Evolutionary conservation across 2,329 filamentous ascomycete genomes (phyloP).

Genomic region (Fusarium subglutinans): DNA sequence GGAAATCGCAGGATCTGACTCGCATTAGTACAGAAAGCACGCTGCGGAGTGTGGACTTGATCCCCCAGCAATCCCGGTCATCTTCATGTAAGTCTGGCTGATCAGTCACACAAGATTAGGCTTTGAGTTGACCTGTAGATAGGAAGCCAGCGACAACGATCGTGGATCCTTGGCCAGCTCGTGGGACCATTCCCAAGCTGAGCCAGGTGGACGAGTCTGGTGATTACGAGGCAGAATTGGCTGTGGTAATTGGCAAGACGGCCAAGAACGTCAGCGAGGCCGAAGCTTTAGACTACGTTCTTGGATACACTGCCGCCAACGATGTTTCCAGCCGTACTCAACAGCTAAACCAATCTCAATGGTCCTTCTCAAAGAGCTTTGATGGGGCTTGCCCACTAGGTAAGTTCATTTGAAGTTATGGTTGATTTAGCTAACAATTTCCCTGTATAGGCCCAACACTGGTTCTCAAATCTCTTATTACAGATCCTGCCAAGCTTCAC

Average conservation of each 20-base stretch:
- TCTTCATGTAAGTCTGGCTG: constrained; percentile 58
- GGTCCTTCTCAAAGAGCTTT: constrained; percentile 65
- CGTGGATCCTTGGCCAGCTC: constrained; percentile 62
- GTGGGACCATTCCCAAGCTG: constrained; percentile 61
- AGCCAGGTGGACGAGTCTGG: constrained; percentile 60
- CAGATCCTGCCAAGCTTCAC: constrained; percentile 64
- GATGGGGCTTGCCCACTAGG: constrained; percentile 63
- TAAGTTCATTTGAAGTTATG: not conserved
- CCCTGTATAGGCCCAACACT: constrained; percentile 68
- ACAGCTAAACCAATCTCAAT: constrained; percentile 42
- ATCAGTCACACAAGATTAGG: not conserved
- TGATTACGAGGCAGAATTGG: constrained; percentile 69
- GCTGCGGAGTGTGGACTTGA: constrained; percentile 60
- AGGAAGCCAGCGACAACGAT: constrained; percentile 64
- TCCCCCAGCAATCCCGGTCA: constrained; percentile 63
- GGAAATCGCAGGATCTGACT: not conserved
- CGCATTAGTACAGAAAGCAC: constrained; percentile 47
- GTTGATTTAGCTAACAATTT: not conserved
- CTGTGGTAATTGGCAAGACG: constrained; percentile 62
- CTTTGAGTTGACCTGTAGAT: not conserved
- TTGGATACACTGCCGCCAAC: constrained; percentile 71
- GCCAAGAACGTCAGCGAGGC: constrained; percentile 64
- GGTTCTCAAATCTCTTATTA: constrained; percentile 63
- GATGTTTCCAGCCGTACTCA: constrained; percentile 62
- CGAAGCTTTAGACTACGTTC: constrained; percentile 66